phyloP scores from a whole-genome alignment of 306 rosid genomes.

The Dryas alaskensis region DNA sequence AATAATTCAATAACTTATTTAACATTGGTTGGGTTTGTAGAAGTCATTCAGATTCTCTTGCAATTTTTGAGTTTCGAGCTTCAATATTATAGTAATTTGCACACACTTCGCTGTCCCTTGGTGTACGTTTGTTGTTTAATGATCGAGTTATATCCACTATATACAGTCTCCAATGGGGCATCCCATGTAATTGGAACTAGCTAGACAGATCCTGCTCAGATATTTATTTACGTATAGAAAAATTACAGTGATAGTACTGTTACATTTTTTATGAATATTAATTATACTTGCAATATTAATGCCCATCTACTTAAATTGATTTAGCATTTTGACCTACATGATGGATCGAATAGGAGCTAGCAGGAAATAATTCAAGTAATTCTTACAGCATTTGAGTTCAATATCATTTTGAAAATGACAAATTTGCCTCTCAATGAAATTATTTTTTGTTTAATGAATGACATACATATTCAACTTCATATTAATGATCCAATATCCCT shows the following conservation, averaged over 20 bases:
- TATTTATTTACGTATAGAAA: no score
- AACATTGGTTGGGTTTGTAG: constrained; percentile 34
- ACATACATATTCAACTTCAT: no score
- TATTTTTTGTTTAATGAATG: not conserved
- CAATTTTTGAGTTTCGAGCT: constrained; percentile 26
- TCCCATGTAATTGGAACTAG: constrained; percentile 23
- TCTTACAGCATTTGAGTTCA: not conserved
- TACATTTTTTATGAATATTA: not conserved
- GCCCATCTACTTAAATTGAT: not conserved
- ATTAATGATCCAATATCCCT: no score
- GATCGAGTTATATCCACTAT: not conserved
- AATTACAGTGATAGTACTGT: not conserved
- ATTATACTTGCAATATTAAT: not conserved
- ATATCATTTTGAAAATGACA: not conserved
- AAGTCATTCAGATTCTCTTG: constrained; percentile 32
- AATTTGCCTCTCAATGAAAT: not conserved
- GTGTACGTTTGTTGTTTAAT: not conserved
- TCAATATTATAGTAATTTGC: constrained; percentile 3
- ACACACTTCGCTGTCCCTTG: constrained; percentile 11
- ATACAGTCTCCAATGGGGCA: not conserved
- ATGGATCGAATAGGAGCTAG: not conserved
- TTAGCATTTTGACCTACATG: not conserved
- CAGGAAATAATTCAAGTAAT: not conserved
- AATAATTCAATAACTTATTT: constrained; percentile 18
- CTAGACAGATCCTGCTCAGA: not conserved